Evolutionary conservation across 192 early-diverging fungal species (phyloP), one percentile per base, ranked within the genome.

Genomic region (Mortierella antarctica): DNA sequence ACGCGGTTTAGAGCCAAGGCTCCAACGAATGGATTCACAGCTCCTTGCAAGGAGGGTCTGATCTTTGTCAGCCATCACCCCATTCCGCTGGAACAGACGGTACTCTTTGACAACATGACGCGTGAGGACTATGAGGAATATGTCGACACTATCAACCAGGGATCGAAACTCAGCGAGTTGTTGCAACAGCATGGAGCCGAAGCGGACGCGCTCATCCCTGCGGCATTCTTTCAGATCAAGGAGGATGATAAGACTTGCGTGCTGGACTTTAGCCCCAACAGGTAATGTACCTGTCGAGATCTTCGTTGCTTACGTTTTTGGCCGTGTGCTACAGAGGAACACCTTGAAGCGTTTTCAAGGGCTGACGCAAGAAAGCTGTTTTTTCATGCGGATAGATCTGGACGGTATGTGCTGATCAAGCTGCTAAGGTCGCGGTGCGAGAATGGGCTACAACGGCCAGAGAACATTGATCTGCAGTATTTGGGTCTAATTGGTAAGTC

Each of bases 401-500:
- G 88, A 15, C 83, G 84, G 42, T 89, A 79, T 50, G 75, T 87
- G n/a, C 47, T 87, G 7, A 83, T 89, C 67, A 89, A 89, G 50
- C 58, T 89, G 2, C 23, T 89, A 39, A 56, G 88, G 20, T 74
- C 84, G 2, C 68, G 78, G 20, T 66, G 74, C 49, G 68, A 70
- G 6, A 80, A 80, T 21, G 50, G 65, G 10, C 59, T 80, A 14
- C 69, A 72, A n/a, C 64, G 73, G 21, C 71, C 74, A 11, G 83
- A 87, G 47, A 89, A 89, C 71, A 89, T 89, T 81, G 88, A 89
- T 60, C 69, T 89, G 2, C 88, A 89, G 58, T 89, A 89, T 44
- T 71, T 89, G 39, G 88, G 88, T 0, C 44, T 89, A 17, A 79
- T 89, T 55, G 88, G 88, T 59, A 72, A 48, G 58, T 12, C 15